Percentiles rank a stretch among this genome's conserved stretches.
phyloP scores from a whole-genome alignment of 352 stramenopile genomes.

The Globisporangium orthogonon region DNA sequence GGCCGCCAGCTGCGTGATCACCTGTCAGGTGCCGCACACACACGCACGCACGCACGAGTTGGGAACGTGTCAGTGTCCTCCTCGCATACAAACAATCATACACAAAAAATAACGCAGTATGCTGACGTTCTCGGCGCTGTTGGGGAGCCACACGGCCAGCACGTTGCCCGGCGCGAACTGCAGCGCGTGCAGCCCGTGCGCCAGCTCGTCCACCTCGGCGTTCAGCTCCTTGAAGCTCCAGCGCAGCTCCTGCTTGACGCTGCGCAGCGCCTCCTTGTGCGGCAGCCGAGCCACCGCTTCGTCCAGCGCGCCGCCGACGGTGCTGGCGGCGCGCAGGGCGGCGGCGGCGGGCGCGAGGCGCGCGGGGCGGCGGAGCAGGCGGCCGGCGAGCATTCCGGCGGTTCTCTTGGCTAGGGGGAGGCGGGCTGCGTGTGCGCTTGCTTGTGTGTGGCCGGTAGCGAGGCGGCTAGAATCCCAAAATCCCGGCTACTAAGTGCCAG shows the following conservation, averaged over 20 bases:
- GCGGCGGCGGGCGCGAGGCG: constrained; percentile 30
- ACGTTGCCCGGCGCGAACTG: constrained; percentile 68
- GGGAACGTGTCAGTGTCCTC: background rate
- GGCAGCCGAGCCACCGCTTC: constrained; percentile 69
- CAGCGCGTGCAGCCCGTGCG: constrained; percentile 70
- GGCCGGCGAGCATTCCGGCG: constrained; percentile 37
- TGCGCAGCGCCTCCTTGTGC: constrained; percentile 84
- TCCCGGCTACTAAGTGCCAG: too few species aligned
- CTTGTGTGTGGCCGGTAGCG: background rate
- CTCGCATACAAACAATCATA: background rate
- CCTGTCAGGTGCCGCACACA: constrained; percentile 12
- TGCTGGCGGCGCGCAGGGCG: constrained; percentile 38
- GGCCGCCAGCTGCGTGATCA: constrained; percentile 77
- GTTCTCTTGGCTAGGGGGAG: background rate
- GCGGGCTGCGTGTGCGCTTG: too few species aligned
- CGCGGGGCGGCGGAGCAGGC: constrained; percentile 44
- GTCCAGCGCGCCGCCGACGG: constrained; percentile 62
- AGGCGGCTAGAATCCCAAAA: background rate
- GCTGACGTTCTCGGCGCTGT: constrained; percentile 71
- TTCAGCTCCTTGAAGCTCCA: constrained; percentile 86
- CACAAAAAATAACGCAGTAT: too few species aligned
- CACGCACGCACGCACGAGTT: background rate
- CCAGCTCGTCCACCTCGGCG: constrained; percentile 62
- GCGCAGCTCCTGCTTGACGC: constrained; percentile 76
- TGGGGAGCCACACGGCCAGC: constrained; percentile 80